A percentile compares a stretch with the other conserved stretches of the same genome.
Conservation (phyloP, 2,329 filamentous ascomycete species). For the Ophiosphaerella herpotricha region DNA sequence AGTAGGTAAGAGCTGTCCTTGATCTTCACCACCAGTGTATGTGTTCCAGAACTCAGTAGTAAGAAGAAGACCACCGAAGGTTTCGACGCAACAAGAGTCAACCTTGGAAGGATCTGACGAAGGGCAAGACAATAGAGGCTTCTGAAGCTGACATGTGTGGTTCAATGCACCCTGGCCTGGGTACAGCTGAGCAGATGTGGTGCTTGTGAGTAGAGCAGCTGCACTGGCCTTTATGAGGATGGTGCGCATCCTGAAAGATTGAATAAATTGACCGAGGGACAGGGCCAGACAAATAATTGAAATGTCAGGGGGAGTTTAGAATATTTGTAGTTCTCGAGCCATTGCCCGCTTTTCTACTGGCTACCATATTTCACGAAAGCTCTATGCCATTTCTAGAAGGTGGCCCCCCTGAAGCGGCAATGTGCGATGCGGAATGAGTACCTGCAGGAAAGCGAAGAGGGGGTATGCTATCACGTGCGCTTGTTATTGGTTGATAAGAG, state of each 20-base stretch:
- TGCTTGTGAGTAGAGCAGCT: conserved; percentile 23
- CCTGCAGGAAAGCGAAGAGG: conserved; percentile 32
- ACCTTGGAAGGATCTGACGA: conserved; percentile 43
- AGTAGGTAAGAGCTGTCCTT: conserved; percentile 63
- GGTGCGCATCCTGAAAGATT: conserved; percentile 25
- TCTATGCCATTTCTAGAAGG: conserved; percentile 42
- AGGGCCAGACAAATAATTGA: conserved; percentile 6
- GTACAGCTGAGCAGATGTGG: conserved; percentile 49
- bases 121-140: conserved; percentile 41
- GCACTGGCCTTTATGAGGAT: conserved; percentile 17
- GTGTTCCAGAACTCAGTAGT: conserved; percentile 69
- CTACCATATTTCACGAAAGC: conserved; percentile 21
- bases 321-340: neutral
- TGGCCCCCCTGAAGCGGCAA: conserved; percentile 16
- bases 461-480: conserved; percentile 32
- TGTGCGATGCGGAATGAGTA: conserved; percentile 29
- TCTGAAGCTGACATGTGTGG: conserved; percentile 59
- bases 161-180: conserved; percentile 56
- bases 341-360: conserved; percentile 5
- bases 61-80: conserved; percentile 66
- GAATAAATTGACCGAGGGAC: conserved; percentile 2
- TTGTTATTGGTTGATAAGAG: conserved; percentile 36
- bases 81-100: conserved; percentile 69
- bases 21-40: conserved; percentile 63
- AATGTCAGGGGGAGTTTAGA: conserved; percentile 2